Conservation (phyloP, 2,329 filamentous ascomycete species). For the Fusarium sp. region DNA sequence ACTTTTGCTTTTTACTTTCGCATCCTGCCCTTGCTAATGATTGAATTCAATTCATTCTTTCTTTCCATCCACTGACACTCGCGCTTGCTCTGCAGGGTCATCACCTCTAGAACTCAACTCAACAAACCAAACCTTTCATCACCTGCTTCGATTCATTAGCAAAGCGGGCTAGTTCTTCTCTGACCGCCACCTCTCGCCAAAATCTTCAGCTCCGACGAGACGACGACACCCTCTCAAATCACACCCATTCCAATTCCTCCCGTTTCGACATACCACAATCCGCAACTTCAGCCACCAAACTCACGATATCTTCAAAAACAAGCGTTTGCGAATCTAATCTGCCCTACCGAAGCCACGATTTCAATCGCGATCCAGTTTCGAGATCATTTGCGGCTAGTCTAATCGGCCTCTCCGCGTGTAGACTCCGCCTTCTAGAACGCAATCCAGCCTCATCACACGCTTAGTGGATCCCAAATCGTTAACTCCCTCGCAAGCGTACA, state of each 20-base stretch:
- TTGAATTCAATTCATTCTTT: slow-evolving; percentile 9
- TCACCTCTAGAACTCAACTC: slow-evolving; percentile 10
- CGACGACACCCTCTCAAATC: slow-evolving; percentile 6
- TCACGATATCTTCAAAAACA: slow-evolving; percentile 3
- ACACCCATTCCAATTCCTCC: slow-evolving; percentile 18
- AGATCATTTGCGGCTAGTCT: slow-evolving; percentile 28
- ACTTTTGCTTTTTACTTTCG: slow-evolving; percentile 8
- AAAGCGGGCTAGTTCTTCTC: slow-evolving; percentile 25
- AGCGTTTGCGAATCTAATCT: not conserved
- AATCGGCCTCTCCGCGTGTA: slow-evolving; percentile 31
- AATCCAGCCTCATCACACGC: slow-evolving; percentile 28
- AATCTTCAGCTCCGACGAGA: slow-evolving; percentile 13
- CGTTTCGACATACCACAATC: slow-evolving; percentile 1
- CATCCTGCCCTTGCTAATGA: slow-evolving; percentile 11
- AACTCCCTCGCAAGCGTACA: slow-evolving; percentile 23
- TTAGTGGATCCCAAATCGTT: slow-evolving; percentile 36
- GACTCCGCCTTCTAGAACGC: slow-evolving; percentile 32
- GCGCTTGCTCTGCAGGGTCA: slow-evolving; percentile 13
- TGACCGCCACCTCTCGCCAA: slow-evolving; percentile 32
- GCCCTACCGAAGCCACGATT: slow-evolving; percentile 16
- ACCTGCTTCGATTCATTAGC: slow-evolving; percentile 14
- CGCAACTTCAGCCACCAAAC: slow-evolving; percentile 17
- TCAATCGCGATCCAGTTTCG: slow-evolving; percentile 13
- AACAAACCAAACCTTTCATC: not conserved
- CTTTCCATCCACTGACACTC: slow-evolving; percentile 17